Percentiles rank a stretch among this genome's conserved stretches.
Evolutionary conservation across 2,329 filamentous ascomycete genomes (phyloP).

Genomic region (Furcasterigmium furcatum): DNA sequence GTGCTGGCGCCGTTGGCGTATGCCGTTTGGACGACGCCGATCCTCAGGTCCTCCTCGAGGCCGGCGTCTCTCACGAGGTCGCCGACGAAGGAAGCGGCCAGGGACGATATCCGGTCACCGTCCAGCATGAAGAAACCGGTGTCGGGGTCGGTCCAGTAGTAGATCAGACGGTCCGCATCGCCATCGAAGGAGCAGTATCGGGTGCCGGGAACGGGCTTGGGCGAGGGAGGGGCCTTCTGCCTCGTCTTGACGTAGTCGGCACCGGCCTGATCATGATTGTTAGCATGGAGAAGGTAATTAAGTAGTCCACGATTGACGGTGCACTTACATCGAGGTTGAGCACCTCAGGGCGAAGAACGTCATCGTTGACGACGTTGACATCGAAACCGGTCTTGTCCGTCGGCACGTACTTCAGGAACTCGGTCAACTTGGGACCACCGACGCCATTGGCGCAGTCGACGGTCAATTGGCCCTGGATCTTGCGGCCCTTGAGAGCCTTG

Average conservation of each 20-base stretch:
- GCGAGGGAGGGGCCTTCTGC: constrained; percentile 82
- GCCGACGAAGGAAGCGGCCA: constrained; percentile 89
- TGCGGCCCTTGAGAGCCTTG: constrained; percentile 74
- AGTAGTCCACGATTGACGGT: too few relatives aligned
- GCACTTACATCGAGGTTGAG: constrained; percentile 80
- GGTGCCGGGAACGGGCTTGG: constrained; percentile 71
- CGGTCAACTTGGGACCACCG: constrained; percentile 83
- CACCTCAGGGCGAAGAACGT: constrained; percentile 83
- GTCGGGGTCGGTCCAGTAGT: constrained; percentile 85
- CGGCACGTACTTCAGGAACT: constrained; percentile 81
- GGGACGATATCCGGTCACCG: constrained; percentile 92
- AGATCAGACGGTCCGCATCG: constrained; percentile 92
- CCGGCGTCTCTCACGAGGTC: constrained; percentile 81
- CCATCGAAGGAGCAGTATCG: constrained; percentile 91
- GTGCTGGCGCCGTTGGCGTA: constrained; percentile 97
- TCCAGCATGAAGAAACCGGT: constrained; percentile 89
- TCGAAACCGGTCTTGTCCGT: constrained; percentile 68
- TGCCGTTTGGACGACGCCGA: constrained; percentile 94
- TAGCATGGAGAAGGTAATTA: constrained; percentile 3
- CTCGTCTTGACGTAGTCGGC: constrained; percentile 98
- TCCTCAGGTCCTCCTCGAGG: constrained; percentile 75
- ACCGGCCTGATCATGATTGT: constrained; percentile 61
- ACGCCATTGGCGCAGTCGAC: constrained; percentile 98
- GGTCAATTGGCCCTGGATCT: constrained; percentile 68
- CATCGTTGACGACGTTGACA: constrained; percentile 87